Conservation (phyloP, 2,329 filamentous ascomycete species). For the Aureobasidium sp. region DNA sequence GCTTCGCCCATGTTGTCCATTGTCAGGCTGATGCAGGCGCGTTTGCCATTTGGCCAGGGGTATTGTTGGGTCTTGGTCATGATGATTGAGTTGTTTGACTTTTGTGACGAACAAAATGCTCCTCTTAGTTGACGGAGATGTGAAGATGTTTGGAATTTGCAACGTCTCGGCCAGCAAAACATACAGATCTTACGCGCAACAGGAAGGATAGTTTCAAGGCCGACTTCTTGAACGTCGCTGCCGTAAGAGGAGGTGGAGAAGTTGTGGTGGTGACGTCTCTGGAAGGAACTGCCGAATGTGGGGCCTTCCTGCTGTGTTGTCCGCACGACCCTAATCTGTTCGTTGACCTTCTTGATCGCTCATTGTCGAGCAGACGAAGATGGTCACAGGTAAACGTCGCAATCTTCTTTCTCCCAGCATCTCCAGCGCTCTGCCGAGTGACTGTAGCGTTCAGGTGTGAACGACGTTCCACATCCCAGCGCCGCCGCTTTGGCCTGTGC, state of each 20-base stretch:
- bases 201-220: neutral
- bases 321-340: neutral
- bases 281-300: slow-evolving; percentile 10
- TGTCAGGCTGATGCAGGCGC: slow-evolving; percentile 26
- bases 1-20: slow-evolving; percentile 33
- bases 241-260: neutral
- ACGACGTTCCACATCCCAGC: neutral
- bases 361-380: no score
- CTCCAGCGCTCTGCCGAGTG: neutral
- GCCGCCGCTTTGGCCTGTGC: neutral
- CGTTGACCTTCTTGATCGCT: neutral
- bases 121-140: neutral
- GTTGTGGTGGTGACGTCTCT: slow-evolving; percentile 5
- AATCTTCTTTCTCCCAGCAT: neutral
- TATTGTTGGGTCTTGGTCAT: slow-evolving; percentile 7
- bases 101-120: neutral
- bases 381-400: neutral
- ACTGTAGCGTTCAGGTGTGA: neutral
- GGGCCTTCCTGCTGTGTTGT: neutral
- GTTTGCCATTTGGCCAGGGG: slow-evolving; percentile 25
- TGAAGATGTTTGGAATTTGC: neutral
- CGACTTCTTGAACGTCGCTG: neutral
- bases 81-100: neutral
- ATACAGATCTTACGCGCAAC: neutral
- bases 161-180: neutral